Evolutionary conservation across 73 alveolate genomes (phyloP).

Genomic region (Stentor roeselii): DNA sequence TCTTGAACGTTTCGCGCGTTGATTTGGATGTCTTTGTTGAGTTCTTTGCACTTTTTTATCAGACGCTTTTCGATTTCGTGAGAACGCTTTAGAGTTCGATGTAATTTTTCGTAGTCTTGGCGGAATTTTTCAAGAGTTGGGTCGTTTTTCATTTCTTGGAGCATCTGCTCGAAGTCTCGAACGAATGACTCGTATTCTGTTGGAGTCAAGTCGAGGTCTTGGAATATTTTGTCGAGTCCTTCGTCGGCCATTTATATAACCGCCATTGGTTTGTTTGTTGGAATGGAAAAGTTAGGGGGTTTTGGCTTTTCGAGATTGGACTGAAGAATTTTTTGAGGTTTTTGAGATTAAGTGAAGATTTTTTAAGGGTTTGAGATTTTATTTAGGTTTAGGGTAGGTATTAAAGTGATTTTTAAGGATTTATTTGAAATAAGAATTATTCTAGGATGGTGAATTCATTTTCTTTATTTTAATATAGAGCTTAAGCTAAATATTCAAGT

Average conservation of each 20-base stretch:
- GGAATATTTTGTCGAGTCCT: slow-evolving; percentile 36
- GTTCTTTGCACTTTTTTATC: slow-evolving; percentile 64
- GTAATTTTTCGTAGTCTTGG: slow-evolving; percentile 80
- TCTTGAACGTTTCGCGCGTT: slow-evolving; percentile 79
- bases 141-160: slow-evolving; percentile 82
- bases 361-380: too few species aligned
- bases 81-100: slow-evolving; percentile 80
- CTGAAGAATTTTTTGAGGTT: too few species aligned
- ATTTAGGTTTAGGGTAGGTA: too few species aligned
- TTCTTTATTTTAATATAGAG: too few species aligned
- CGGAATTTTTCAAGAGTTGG: slow-evolving; percentile 84
- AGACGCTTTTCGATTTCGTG: slow-evolving; percentile 79
- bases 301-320: too few species aligned
- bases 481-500: too few species aligned
- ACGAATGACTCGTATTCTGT: slow-evolving; percentile 56
- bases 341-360: too few species aligned
- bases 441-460: too few species aligned
- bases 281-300: too few species aligned
- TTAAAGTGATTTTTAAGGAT: too few species aligned
- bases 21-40: slow-evolving; percentile 62
- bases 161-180: slow-evolving; percentile 54
- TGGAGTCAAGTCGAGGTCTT: slow-evolving; percentile 41
- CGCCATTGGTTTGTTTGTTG: too few species aligned
- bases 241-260: slow-evolving; percentile 30
- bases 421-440: too few species aligned